Evolutionary conservation across 805 yeast species (phyloP), one percentile per base, ranked within the genome.

Genomic region (Starmerella vaccinii): DNA sequence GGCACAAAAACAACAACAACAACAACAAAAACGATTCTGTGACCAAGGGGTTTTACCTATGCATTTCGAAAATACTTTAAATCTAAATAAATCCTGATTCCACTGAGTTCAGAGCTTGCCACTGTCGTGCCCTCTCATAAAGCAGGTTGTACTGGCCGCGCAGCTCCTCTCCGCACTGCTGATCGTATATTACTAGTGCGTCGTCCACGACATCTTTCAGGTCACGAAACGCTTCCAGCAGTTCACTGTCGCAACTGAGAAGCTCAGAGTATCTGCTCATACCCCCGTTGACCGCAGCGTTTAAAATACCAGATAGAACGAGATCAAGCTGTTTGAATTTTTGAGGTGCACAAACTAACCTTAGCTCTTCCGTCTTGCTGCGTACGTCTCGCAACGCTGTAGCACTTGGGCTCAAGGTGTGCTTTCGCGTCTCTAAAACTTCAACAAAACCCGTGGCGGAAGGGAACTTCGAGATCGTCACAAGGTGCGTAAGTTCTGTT

Each of bases 231-330:
- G 45, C 45, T 5, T 26, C n/a, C 12, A 27, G 5, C 7, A 41
- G 16, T 10, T 26, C 34, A 5, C 8, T 10, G 13, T 18, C 10
- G 5, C n/a, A 7, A 23, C 24, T 41, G 4, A 41, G 3, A 27
- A 41, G 34, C 7, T 26, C 45, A 4, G 34, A 15, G 23, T 41
- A 41, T 5, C 45, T 33, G 18, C 34, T 27, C 45, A 41, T 10
- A 5, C 45, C 45, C 2, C 45, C 45, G 18, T 41, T 41, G 5
- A 41, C 45, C 3, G 24, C 45, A 18, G 45, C 45, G n/a, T 41
- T 41, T 5, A 41, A 34, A 7, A 41, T 41, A 3, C 45, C 45
- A 12, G 34, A 26, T 13, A 41, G 24, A 16, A 27, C 34, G 15
- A 41, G 33, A 12, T 41, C 45, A 16, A 41, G 33, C 18, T 27